A percentile compares a stretch with the other conserved stretches of the same genome.
phyloP scores from a whole-genome alignment of 2,329 filamentous ascomycete genomes.

The Fusarium newnesense region DNA sequence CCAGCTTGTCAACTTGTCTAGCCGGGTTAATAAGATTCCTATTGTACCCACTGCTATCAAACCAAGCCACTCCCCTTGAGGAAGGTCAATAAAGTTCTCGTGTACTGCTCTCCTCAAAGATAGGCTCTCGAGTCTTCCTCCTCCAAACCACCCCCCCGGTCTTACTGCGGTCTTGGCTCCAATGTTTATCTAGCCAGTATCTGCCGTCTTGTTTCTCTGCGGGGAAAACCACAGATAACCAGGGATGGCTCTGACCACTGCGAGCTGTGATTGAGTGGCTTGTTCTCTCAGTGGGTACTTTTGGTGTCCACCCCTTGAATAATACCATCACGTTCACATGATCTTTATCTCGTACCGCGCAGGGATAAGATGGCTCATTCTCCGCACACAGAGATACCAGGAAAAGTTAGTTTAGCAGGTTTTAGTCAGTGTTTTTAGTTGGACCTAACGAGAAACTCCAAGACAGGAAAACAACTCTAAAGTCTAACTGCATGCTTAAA shows the following conservation, averaged over 20 bases:
- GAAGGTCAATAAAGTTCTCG: slow-evolving; percentile 23
- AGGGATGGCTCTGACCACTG: not conserved
- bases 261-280: not conserved
- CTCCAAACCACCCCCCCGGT: slow-evolving; percentile 15
- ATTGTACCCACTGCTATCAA: slow-evolving; percentile 33
- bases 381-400: slow-evolving; percentile 17
- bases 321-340: slow-evolving; percentile 25
- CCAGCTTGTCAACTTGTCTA: too few relatives aligned
- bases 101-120: slow-evolving; percentile 4
- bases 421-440: slow-evolving; percentile 24
- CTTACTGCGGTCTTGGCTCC: slow-evolving; percentile 27
- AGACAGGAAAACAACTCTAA: slow-evolving; percentile 15
- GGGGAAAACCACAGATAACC: slow-evolving; percentile 25
- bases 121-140: not conserved
- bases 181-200: slow-evolving; percentile 35
- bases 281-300: not conserved
- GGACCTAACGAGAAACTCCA: slow-evolving; percentile 3
- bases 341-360: slow-evolving; percentile 29
- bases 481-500: slow-evolving; percentile 22
- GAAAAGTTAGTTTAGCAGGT: not conserved
- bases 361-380: slow-evolving; percentile 9
- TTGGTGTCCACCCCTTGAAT: slow-evolving; percentile 6
- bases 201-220: slow-evolving; percentile 33
- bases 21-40: not conserved
- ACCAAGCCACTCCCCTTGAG: slow-evolving; percentile 24